Conservation (phyloP, 1,139 yeast species). For the Suhomyces wounanorum region DNA sequence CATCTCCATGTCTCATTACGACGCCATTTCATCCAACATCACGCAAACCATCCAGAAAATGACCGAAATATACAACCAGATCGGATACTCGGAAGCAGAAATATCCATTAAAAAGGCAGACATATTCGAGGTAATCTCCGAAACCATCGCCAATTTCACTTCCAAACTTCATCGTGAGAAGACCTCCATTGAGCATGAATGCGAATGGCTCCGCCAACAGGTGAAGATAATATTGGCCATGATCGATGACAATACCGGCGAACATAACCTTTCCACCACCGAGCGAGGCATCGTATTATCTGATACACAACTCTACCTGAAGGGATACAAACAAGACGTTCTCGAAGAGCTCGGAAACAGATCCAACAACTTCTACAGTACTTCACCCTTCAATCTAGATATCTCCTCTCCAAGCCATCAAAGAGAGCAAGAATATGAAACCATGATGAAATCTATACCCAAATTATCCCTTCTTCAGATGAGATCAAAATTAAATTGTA, state of each 20-base stretch:
- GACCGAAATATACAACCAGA: conserved; percentile 34
- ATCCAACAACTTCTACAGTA: conserved; percentile 23
- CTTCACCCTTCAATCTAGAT: conserved; percentile 33
- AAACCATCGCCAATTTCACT: conserved; percentile 40
- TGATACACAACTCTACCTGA: conserved; percentile 23
- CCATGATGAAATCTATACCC: conserved; percentile 31
- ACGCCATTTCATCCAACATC: conserved; percentile 20
- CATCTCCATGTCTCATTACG: conserved; percentile 3
- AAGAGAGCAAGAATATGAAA: conserved; percentile 29
- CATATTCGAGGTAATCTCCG: conserved; percentile 43
- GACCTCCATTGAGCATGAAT: conserved; percentile 42
- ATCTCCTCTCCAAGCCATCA: conserved; percentile 11
- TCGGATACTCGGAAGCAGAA: conserved; percentile 42
- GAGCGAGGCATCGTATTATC: conserved; percentile 39
- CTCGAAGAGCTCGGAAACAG: conserved; percentile 16
- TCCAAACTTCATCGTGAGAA: conserved; percentile 39
- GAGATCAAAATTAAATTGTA: conserved; percentile 35
- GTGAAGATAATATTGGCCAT: conserved; percentile 43
- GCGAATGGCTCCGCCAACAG: conserved; percentile 52
- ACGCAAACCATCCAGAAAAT: conserved; percentile 36
- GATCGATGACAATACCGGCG: conserved; percentile 41
- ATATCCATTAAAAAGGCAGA: conserved; percentile 39
- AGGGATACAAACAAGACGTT: conserved; percentile 35
- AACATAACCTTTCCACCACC: conserved; percentile 23
- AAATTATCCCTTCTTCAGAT: conserved; percentile 34